A percentile compares a stretch with the other conserved stretches of the same genome.
These are phyloP conservation scores for Lentinula raphanica DNA, from an alignment of 768 basidiomycete genomes.

Conservation along the genomic window DNA sequence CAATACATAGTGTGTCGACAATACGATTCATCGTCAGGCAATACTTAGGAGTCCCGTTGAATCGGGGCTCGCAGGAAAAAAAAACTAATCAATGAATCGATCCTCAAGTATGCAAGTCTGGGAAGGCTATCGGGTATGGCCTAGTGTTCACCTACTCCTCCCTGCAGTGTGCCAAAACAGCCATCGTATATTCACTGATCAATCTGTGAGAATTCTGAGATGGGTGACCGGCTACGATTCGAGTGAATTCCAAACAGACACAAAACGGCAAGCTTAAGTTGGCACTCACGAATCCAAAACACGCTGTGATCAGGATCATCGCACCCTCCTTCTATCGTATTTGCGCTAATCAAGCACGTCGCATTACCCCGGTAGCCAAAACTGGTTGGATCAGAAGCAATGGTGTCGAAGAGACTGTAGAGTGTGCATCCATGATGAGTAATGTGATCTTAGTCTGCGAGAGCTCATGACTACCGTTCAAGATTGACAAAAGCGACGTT, in stretches of 20 bases:
- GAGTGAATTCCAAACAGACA: not conserved
- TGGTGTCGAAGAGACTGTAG: constrained; percentile 22
- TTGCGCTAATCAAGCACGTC: constrained; percentile 26
- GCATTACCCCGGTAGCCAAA: constrained; percentile 25
- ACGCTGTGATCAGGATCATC: constrained; percentile 24
- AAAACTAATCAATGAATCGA: no score
- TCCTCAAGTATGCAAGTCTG: no score
- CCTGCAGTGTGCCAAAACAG: constrained; percentile 4
- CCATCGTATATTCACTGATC: constrained; percentile 6
- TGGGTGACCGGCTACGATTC: constrained; percentile 2
- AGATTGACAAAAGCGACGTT: constrained; percentile 27
- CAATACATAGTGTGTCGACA: no score
- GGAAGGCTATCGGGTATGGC: not conserved
- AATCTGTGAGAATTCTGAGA: constrained; percentile 5
- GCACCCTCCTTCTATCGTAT: constrained; percentile 26
- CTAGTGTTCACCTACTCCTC: not conserved
- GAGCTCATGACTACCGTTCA: constrained; percentile 15
- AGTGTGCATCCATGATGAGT: no score
- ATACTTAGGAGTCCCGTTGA: no score
- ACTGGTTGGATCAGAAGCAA: constrained; percentile 15
- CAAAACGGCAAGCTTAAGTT: constrained; percentile 5
- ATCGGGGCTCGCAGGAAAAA: no score
- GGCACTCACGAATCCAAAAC: constrained; percentile 26
- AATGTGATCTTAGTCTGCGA: not conserved
- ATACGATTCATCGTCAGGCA: no score